Conservation (phyloP, 2,329 filamentous ascomycete species). For the Trichoderma citrinoviride region DNA sequence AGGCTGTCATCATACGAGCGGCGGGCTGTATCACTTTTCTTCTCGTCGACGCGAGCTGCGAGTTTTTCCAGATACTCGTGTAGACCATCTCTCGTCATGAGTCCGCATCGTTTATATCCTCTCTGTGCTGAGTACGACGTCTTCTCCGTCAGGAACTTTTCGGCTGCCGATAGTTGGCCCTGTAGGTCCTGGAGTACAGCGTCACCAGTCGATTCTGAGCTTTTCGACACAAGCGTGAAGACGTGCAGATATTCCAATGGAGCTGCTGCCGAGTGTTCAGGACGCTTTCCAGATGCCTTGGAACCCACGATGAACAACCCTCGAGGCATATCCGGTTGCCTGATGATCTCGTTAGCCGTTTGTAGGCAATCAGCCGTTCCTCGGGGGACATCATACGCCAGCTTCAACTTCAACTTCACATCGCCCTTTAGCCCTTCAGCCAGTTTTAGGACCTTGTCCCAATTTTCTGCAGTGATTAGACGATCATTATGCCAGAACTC, state of each 20-base stretch:
- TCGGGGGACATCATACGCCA: neutral
- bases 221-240: constrained; percentile 25
- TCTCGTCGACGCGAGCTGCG: constrained; percentile 27
- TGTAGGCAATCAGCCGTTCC: neutral
- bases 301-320: neutral
- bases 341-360: neutral
- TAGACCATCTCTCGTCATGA: constrained; percentile 27
- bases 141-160: constrained; percentile 31
- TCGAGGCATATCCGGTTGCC: constrained; percentile 5
- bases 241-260: constrained; percentile 25
- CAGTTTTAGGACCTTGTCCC: constrained; percentile 34
- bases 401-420: constrained; percentile 28
- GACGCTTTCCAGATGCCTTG: neutral
- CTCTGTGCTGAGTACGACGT: constrained; percentile 30
- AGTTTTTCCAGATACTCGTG: constrained; percentile 29
- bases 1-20: constrained; percentile 35
- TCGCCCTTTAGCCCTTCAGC: constrained; percentile 26
- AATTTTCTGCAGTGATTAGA: constrained; percentile 29
- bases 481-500: constrained; percentile 38
- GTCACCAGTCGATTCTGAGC: constrained; percentile 6
- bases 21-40: constrained; percentile 27
- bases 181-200: neutral
- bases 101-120: constrained; percentile 31
- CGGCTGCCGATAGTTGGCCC: constrained; percentile 27
- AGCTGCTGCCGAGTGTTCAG: neutral